Evolutionary conservation across 371 early-diverging fungal genomes (phyloP).

Genomic region (Syncephalastrum racemosum): DNA sequence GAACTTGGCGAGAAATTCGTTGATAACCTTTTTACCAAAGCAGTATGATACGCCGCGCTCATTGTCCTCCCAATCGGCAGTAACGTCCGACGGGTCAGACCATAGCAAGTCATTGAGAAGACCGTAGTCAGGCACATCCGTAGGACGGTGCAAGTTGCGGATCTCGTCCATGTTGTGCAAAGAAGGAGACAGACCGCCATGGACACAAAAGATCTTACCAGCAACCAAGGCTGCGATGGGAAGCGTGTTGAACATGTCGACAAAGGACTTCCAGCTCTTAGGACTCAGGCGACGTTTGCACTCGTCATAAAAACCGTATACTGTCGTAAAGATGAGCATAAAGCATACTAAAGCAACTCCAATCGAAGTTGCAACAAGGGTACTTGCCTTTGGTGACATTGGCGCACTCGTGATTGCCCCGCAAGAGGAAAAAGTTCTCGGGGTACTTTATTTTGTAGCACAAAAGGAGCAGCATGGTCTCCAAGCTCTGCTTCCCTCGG

Average conservation of each 20-base stretch:
- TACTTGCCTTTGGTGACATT: constrained; percentile 82
- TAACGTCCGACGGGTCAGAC: constrained; percentile 82
- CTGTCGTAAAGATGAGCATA: constrained; percentile 18
- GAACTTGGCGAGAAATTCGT: constrained; percentile 77
- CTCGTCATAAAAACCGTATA: constrained; percentile 99
- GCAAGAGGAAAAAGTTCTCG: constrained; percentile 92
- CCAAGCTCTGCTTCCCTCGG: constrained; percentile 93
- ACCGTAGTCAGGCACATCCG: constrained; percentile 97
- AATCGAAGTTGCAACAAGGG: constrained; percentile 1
- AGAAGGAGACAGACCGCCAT: constrained; percentile 94
- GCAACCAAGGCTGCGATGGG: constrained; percentile 96
- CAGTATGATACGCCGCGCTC: constrained; percentile 96
- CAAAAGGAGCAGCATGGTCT: constrained; percentile 91
- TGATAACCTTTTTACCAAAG: constrained; percentile 89
- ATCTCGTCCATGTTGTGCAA: constrained; percentile 91
- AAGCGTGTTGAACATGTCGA: constrained; percentile 95
- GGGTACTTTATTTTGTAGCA: constrained; percentile 97
- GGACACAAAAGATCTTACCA: constrained; percentile 96
- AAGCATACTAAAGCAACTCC: neutral
- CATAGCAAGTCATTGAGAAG: constrained; percentile 84
- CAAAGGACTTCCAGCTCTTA: constrained; percentile 96
- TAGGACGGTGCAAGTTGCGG: constrained; percentile 85
- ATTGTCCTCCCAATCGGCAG: constrained; percentile 93
- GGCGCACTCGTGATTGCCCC: constrained; percentile 99
- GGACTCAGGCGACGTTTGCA: constrained; percentile 93